These are phyloP conservation scores for Fusarium veterinarium DNA, from an alignment of 2,329 filamentous ascomycete genomes.

Conservation along the genomic window DNA sequence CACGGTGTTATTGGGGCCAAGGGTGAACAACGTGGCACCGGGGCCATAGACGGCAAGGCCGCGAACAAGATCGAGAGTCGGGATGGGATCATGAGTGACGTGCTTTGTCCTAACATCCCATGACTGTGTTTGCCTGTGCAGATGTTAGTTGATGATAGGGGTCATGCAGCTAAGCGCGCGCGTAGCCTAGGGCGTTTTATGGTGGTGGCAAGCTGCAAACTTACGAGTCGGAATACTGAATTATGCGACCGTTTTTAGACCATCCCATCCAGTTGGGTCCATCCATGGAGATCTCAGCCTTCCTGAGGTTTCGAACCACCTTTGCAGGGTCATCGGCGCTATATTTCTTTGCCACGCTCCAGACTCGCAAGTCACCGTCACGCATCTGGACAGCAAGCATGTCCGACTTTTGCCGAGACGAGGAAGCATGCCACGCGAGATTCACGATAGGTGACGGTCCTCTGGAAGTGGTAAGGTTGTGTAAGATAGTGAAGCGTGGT, in stretches of 20 bases:
- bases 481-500: conserved; percentile 91
- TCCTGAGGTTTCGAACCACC: conserved; percentile 87
- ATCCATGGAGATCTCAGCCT: conserved; percentile 76
- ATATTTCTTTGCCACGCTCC: conserved; percentile 90
- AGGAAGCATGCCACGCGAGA: conserved; percentile 95
- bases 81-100: conserved; percentile 89
- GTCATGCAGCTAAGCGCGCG: conserved; percentile 59
- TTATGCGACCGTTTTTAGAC: conserved; percentile 97
- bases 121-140: conserved; percentile 81
- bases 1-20: conserved; percentile 87
- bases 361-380: conserved; percentile 92
- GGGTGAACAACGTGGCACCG: conserved; percentile 90
- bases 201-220: conserved; percentile 52
- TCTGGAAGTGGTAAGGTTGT: conserved; percentile 87
- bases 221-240: conserved; percentile 92
- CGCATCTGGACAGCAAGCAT: conserved; percentile 95
- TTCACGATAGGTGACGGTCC: conserved; percentile 88
- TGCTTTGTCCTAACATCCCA: conserved; percentile 99
- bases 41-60: conserved; percentile 91
- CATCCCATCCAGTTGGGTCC: conserved; percentile 97
- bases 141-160: conserved; percentile 49
- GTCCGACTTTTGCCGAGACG: conserved; percentile 94
- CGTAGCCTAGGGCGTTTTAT: conserved; percentile 49
- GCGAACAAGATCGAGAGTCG: conserved; percentile 82
- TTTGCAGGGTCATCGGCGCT: conserved; percentile 80